These are phyloP conservation scores for Pseudozyma tsukubaensis DNA, from an alignment of 1,284 basidiomycete genomes.

Conservation along the genomic window DNA sequence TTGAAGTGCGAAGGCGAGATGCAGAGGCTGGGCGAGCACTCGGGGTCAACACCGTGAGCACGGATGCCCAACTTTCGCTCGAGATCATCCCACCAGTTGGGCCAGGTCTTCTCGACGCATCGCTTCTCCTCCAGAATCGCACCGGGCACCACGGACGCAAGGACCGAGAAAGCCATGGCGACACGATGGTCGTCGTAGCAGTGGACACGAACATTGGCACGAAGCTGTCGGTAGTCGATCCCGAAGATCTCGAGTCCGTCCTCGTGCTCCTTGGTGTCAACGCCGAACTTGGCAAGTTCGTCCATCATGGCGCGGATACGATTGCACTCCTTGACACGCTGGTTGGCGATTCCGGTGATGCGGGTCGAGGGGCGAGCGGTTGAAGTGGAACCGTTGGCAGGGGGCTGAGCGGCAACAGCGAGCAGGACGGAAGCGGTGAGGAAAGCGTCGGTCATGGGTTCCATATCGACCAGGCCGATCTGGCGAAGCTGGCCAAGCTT, in stretches of 20 bases:
- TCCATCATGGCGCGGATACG: constrained; percentile 96
- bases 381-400: constrained; percentile 62
- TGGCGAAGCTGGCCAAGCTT: constrained; percentile 82
- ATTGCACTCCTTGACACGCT: constrained; percentile 98
- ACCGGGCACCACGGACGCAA: constrained; percentile 78
- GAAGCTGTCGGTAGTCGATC: constrained; percentile 74
- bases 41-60: constrained; percentile 84
- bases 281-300: constrained; percentile 93
- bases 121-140: constrained; percentile 93
- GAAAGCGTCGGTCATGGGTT: constrained; percentile 99
- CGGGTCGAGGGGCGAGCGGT: constrained; percentile 72
- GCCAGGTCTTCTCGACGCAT: constrained; percentile 99
- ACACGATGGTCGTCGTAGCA: constrained; percentile 99
- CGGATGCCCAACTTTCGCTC: constrained; percentile 94
- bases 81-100: constrained; percentile 99
- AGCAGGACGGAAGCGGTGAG: constrained; percentile 92
- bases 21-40: constrained; percentile 48
- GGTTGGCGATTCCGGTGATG: constrained; percentile 96
- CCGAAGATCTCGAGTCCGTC: constrained; percentile 94
- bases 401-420: constrained; percentile 74
- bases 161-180: constrained; percentile 96
- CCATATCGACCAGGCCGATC: constrained; percentile 93
- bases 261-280: constrained; percentile 89
- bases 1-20: constrained; percentile 54
- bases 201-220: constrained; percentile 79